Evolutionary conservation across 371 early-diverging fungal genomes (phyloP), one percentile per base, ranked within the genome.

Genomic region (Rhizopus arrhizus): DNA sequence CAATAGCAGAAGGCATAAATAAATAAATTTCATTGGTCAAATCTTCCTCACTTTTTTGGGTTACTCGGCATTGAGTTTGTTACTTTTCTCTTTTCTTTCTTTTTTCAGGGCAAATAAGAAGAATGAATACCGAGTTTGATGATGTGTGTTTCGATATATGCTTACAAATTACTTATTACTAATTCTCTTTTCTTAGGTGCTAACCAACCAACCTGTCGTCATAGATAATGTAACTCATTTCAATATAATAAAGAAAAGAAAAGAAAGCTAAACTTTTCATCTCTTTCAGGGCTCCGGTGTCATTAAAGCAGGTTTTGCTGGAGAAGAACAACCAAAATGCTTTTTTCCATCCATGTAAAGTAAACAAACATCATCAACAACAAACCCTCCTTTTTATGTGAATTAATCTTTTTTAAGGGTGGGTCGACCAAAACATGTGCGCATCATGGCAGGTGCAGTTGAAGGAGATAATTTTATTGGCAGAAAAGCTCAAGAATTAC

Each of bases 271-370:
- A 52, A 36, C 13, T n/a, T 28, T 48, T 12, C 51, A 64, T 59
- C 65, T 64, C 65, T 56, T 61, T 57, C 78, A 95, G 95, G 97
- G 96, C 43, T 97, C 97, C 33, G 97, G 97, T 49, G 90, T 94
- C 63, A 94, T 95, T 73, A 98, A 98, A 74, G 95, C 96, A 52
- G 98, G 98, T 41, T 97, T 98, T 79, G 96, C 98, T 15, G 98
- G 98, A 49, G 96, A 95, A 62, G 96, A 96, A 59, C 87, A 87
- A 58, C 98, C 98, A 45, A 93, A 94, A 59, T 89, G 91, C 61
- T 94, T 89, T 70, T 94, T 98, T 67, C 92, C 96, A 7, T 92
- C 95, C 54, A 84, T 79, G 93, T 91, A 81, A 22, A 68, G 57
- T 13, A 35, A 13, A 43, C 8, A 43, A 11, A 13, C 15, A 43